phyloP scores from a whole-genome alignment of 495 filamentous ascomycete species.

The Talaromyces ruber region DNA sequence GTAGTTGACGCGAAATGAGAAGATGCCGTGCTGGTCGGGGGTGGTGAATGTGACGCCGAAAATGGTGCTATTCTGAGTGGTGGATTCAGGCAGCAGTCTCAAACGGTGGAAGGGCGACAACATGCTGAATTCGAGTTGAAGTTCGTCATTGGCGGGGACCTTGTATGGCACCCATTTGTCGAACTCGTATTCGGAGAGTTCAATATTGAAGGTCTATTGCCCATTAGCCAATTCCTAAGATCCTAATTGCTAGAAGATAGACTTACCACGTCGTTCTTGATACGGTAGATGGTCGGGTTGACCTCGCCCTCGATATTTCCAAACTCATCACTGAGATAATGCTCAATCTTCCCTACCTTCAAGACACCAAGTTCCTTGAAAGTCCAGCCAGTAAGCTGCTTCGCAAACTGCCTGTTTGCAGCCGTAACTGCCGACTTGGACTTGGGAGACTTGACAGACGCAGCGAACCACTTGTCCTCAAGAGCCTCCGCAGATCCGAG shows the following conservation, averaged over 20 bases:
- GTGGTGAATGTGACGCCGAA: slow-evolving; percentile 70
- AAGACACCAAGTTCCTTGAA: slow-evolving; percentile 92
- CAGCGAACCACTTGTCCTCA: slow-evolving; percentile 84
- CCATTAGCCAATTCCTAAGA: slow-evolving; percentile 15
- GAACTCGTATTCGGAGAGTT: slow-evolving; percentile 72
- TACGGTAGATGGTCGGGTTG: slow-evolving; percentile 86
- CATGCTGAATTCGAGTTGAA: slow-evolving; percentile 98
- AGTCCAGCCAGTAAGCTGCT: slow-evolving; percentile 76
- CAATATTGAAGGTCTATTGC: slow-evolving; percentile 72
- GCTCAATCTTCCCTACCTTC: slow-evolving; percentile 73
- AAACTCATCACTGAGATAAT: slow-evolving; percentile 53
- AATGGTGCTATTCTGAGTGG: slow-evolving; percentile 58
- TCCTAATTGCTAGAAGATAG: slow-evolving; percentile 4
- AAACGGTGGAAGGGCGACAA: slow-evolving; percentile 97
- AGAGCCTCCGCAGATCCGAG: slow-evolving; percentile 81
- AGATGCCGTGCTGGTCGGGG: slow-evolving; percentile 96
- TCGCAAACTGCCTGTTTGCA: slow-evolving; percentile 77
- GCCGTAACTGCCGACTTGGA: slow-evolving; percentile 49
- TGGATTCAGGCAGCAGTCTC: slow-evolving; percentile 47
- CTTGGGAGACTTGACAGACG: slow-evolving; percentile 57
- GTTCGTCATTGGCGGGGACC: slow-evolving; percentile 54
- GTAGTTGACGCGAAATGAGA: slow-evolving; percentile 94
- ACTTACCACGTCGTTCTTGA: slow-evolving; percentile 95
- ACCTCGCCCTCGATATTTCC: slow-evolving; percentile 33
- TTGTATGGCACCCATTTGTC: slow-evolving; percentile 66